phyloP scores from a whole-genome alignment of 208 protist species.

The Sergeia podlipaevii region DNA sequence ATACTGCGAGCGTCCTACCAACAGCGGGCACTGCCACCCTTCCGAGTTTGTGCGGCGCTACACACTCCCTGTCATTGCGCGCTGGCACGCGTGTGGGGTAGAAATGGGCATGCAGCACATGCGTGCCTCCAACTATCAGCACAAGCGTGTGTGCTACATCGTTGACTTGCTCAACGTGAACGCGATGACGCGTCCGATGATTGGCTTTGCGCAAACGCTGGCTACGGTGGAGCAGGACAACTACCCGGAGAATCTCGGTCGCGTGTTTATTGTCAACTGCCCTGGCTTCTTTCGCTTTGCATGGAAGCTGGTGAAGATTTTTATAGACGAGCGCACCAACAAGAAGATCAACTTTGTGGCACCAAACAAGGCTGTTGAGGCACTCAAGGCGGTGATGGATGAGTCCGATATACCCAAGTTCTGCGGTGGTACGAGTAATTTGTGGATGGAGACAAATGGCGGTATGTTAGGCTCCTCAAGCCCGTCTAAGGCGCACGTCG shows the following conservation, averaged over 20 bases:
- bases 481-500: constrained; percentile 39
- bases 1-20: constrained; percentile 79
- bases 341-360: constrained; percentile 73
- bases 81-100: constrained; percentile 59
- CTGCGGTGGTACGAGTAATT: constrained; percentile 59
- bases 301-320: constrained; percentile 79
- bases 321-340: constrained; percentile 78
- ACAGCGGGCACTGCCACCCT: constrained; percentile 51
- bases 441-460: constrained; percentile 58
- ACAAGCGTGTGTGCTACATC: constrained; percentile 73
- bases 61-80: constrained; percentile 49
- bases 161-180: constrained; percentile 66
- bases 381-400: constrained; percentile 51
- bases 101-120: constrained; percentile 67
- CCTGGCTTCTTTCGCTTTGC: constrained; percentile 60
- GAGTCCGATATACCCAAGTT: constrained; percentile 75
- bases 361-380: constrained; percentile 38
- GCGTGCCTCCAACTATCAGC: constrained; percentile 41
- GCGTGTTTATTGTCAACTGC: constrained; percentile 81
- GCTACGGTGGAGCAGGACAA: constrained; percentile 79
- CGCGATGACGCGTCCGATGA: constrained; percentile 62
- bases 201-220: constrained; percentile 73
- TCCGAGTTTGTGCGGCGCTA: constrained; percentile 62
- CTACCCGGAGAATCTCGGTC: constrained; percentile 80
- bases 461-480: constrained; percentile 55